Conservation (phyloP, 805 yeast species). For the Metschnikowia kofuensis region DNA sequence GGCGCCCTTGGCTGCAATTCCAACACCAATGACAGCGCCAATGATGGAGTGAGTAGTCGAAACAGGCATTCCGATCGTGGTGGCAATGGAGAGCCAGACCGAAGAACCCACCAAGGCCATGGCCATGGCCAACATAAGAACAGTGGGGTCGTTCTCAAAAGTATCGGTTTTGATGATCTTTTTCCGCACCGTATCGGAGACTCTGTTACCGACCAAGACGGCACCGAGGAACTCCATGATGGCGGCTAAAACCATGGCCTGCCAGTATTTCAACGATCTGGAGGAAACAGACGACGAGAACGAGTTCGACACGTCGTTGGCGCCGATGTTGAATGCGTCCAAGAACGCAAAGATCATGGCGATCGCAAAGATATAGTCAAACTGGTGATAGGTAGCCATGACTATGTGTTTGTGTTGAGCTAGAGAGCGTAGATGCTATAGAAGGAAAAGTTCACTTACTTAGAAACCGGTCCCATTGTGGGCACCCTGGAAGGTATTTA, state of each 20-base stretch:
- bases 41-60: slow-evolving; percentile 79
- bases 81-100: slow-evolving; percentile 65
- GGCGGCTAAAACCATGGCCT: slow-evolving; percentile 71
- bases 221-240: slow-evolving; percentile 75
- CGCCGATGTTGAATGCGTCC: slow-evolving; percentile 80
- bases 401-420: neutral
- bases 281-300: slow-evolving; percentile 76
- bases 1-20: slow-evolving; percentile 70
- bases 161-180: slow-evolving; percentile 54
- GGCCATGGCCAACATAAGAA: slow-evolving; percentile 71
- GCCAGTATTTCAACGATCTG: slow-evolving; percentile 65
- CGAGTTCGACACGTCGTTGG: slow-evolving; percentile 80
- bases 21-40: slow-evolving; percentile 72
- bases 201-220: slow-evolving; percentile 68
- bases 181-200: slow-evolving; percentile 67
- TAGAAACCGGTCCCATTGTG: too few species aligned
- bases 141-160: slow-evolving; percentile 58
- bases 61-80: slow-evolving; percentile 69
- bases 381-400: slow-evolving; percentile 47
- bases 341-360: slow-evolving; percentile 68
- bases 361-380: slow-evolving; percentile 68
- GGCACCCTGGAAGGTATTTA: neutral
- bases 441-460: neutral
- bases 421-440: neutral
- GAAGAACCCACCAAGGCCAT: slow-evolving; percentile 76